A percentile compares a stretch with the other conserved stretches of the same genome.
These are phyloP conservation scores for Aciculoconidium aculeatum DNA, from an alignment of 805 yeast genomes.

Conservation along the genomic window DNA sequence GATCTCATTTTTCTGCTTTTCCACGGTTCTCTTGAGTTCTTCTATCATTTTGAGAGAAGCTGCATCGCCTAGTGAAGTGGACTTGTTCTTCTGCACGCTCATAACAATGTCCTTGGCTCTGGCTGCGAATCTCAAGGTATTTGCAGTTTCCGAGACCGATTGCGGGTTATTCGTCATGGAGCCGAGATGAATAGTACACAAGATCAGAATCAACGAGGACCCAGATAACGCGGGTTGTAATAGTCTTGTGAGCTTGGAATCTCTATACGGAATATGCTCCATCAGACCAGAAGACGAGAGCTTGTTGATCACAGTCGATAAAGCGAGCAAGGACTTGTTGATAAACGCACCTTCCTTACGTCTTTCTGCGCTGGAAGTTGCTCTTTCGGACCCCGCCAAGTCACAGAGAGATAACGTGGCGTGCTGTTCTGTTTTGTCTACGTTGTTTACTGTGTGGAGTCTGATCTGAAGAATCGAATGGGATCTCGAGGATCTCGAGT, in stretches of 20 bases:
- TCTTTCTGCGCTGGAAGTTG: slow-evolving; percentile 64
- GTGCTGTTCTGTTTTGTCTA: slow-evolving; percentile 33
- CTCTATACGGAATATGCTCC: slow-evolving; percentile 87
- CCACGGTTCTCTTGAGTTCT: slow-evolving; percentile 54
- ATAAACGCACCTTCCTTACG: slow-evolving; percentile 92
- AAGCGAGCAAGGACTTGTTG: slow-evolving; percentile 82
- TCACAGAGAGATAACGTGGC: slow-evolving; percentile 84
- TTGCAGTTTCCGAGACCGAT: slow-evolving; percentile 70
- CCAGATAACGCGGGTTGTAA: slow-evolving; percentile 92
- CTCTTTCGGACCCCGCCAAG: slow-evolving; percentile 92
- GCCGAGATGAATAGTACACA: slow-evolving; percentile 80
- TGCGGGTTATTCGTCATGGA: slow-evolving; percentile 26
- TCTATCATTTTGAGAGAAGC: slow-evolving; percentile 39
- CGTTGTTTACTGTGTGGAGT: slow-evolving; percentile 40
- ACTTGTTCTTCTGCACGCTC: slow-evolving; percentile 52
- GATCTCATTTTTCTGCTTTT: slow-evolving; percentile 52
- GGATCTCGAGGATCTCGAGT: slow-evolving; percentile 81
- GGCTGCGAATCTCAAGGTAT: slow-evolving; percentile 87
- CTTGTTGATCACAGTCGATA: slow-evolving; percentile 88
- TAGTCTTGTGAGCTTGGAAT: slow-evolving; percentile 83
- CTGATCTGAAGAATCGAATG: slow-evolving; percentile 82
- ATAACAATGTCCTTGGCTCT: slow-evolving; percentile 83
- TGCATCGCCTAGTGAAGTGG: slow-evolving; percentile 33
- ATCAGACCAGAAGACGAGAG: slow-evolving; percentile 40
- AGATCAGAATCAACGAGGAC: slow-evolving; percentile 70